Evolutionary conservation across 2,329 filamentous ascomycete species (phyloP).

Genomic region (Daldinia eschscholtzii): DNA sequence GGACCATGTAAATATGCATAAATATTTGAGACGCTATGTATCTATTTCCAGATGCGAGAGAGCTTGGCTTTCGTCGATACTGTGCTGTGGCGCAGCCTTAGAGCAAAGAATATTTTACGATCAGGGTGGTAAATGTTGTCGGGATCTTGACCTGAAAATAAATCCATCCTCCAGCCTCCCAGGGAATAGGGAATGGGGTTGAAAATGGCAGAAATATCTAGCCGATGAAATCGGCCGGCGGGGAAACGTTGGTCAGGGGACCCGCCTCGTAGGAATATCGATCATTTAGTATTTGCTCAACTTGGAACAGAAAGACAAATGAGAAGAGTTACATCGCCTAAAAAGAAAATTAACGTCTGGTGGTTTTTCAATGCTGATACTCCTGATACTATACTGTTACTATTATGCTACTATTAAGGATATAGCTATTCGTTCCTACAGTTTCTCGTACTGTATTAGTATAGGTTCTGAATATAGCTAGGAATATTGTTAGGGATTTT

Average conservation of each 20-base stretch:
- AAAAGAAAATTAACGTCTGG: slow-evolving; percentile 20
- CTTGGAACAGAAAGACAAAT: slow-evolving; percentile 21
- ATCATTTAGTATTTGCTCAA: slow-evolving; percentile 37
- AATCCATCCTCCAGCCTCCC: slow-evolving; percentile 3
- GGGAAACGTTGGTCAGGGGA: slow-evolving; percentile 14
- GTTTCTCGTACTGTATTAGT: slow-evolving; percentile 17
- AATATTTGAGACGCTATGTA: slow-evolving; percentile 1
- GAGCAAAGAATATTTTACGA: slow-evolving; percentile 13
- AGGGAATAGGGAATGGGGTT: background rate
- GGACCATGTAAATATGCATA: slow-evolving; percentile 8
- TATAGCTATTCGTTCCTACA: slow-evolving; percentile 8
- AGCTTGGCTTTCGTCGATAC: slow-evolving; percentile 16
- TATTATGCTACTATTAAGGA: slow-evolving; percentile 14
- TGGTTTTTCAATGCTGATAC: background rate
- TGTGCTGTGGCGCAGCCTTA: slow-evolving; percentile 31
- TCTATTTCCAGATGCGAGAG: slow-evolving; percentile 20
- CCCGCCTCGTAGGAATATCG: slow-evolving; percentile 38
- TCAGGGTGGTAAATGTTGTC: slow-evolving; percentile 15
- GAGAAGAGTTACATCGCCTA: slow-evolving; percentile 33
- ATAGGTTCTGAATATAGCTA: slow-evolving; percentile 15
- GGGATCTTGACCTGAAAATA: slow-evolving; percentile 30
- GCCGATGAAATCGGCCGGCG: slow-evolving; percentile 21
- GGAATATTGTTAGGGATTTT: slow-evolving; percentile 2
- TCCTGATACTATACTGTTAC: slow-evolving; percentile 3
- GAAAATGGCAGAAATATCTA: background rate